A percentile compares a stretch with the other conserved stretches of the same genome.
phyloP scores from a whole-genome alignment of 1,284 basidiomycete species.

The Singerocomus inundabilis region DNA sequence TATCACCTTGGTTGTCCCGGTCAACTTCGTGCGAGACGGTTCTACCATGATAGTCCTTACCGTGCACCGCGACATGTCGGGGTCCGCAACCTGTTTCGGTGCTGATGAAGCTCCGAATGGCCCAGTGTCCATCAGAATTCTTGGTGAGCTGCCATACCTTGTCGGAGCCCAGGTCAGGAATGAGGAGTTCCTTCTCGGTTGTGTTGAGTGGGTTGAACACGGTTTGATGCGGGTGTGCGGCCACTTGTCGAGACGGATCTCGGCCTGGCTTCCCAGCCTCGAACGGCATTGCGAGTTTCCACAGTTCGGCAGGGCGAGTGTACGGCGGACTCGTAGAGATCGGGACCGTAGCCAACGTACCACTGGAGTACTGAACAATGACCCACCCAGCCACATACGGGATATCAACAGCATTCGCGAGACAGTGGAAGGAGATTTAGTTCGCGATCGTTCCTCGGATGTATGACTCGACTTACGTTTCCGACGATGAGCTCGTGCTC shows the following conservation, averaged over 20 bases:
- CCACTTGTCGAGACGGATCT: slow-evolving; percentile 57
- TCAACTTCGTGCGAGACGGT: not conserved
- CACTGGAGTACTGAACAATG: slow-evolving; percentile 54
- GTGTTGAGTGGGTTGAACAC: slow-evolving; percentile 37
- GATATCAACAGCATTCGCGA: too few species aligned
- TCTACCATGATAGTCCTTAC: slow-evolving; percentile 38
- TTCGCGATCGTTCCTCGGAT: not conserved
- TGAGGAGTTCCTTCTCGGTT: slow-evolving; percentile 53
- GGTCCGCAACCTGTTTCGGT: slow-evolving; percentile 61
- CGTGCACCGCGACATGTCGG: slow-evolving; percentile 59
- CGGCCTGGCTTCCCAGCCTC: slow-evolving; percentile 50
- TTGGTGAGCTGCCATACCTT: slow-evolving; percentile 55
- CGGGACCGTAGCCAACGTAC: slow-evolving; percentile 51
- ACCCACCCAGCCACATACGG: too few species aligned
- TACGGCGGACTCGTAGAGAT: slow-evolving; percentile 48
- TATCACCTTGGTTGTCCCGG: slow-evolving; percentile 39
- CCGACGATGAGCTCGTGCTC: slow-evolving; percentile 56
- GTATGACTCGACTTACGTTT: slow-evolving; percentile 60
- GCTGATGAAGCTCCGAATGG: slow-evolving; percentile 41
- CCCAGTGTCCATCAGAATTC: slow-evolving; percentile 44
- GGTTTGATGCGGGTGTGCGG: slow-evolving; percentile 70
- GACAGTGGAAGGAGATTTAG: too few species aligned
- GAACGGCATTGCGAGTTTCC: slow-evolving; percentile 40
- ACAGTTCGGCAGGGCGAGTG: slow-evolving; percentile 32
- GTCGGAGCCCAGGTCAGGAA: slow-evolving; percentile 72